Conservation (phyloP, 75 land plant species). For the Pinus albicaulis region DNA sequence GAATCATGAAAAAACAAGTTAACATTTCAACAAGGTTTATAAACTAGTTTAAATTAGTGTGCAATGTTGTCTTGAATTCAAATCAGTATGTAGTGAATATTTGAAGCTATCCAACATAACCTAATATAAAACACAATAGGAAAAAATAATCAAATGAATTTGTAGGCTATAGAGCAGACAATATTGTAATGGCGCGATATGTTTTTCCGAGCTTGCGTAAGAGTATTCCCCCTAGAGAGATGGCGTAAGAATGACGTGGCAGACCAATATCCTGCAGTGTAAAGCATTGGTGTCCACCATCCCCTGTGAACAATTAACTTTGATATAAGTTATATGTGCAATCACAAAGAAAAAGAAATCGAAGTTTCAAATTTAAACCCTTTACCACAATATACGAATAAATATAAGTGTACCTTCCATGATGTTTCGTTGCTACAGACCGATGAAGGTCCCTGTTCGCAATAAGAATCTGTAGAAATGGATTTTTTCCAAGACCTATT, state of each 20-base stretch:
- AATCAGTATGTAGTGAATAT: no score
- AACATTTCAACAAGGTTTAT: no score
- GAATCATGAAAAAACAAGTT: no score
- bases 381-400: neutral
- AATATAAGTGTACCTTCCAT: constrained; percentile 24
- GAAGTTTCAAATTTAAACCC: neutral
- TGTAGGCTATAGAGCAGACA: constrained; percentile 21
- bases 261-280: constrained; percentile 71
- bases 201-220: constrained; percentile 86
- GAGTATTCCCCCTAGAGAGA: constrained; percentile 61
- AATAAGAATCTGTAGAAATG: constrained; percentile 59
- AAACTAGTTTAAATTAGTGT: no score
- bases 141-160: no score
- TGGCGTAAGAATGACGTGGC: constrained; percentile 74
- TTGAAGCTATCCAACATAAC: no score
- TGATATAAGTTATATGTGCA: neutral
- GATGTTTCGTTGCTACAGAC: constrained; percentile 11
- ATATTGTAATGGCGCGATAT: constrained; percentile 88
- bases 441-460: constrained; percentile 57
- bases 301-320: constrained; percentile 43
- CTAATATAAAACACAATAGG: no score
- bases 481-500: neutral
- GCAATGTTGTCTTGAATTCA: no score
- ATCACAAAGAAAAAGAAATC: neutral
- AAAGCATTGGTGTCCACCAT: constrained; percentile 89